Conservation (phyloP, 2,329 filamentous ascomycete species). For the Epichloe amarillans region DNA sequence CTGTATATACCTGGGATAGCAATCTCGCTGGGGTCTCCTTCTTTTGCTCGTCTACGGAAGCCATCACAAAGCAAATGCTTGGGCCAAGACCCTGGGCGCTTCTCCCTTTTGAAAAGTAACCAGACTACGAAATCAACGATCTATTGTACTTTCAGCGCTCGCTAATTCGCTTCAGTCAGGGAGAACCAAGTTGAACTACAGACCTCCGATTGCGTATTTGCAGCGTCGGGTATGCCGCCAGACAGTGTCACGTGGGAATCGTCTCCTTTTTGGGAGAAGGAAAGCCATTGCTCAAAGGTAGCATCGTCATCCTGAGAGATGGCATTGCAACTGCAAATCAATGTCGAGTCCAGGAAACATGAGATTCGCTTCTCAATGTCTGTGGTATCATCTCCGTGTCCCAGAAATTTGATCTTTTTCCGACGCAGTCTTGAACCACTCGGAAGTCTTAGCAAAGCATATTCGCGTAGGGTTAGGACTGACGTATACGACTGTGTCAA, state of each 20-base stretch:
- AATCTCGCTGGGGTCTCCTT: conserved; percentile 18
- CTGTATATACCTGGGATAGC: conserved; percentile 53
- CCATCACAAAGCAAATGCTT: conserved; percentile 76
- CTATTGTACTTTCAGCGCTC: conserved; percentile 26
- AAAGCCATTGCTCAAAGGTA: conserved; percentile 41
- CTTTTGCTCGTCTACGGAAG: conserved; percentile 41
- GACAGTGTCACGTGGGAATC: conserved; percentile 43
- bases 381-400: conserved; percentile 14
- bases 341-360: conserved; percentile 51
- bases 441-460: conserved; percentile 54
- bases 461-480: conserved; percentile 55
- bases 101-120: conserved; percentile 54
- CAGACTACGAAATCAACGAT: conserved; percentile 68
- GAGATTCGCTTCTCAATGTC: conserved; percentile 32
- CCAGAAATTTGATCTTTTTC: conserved; percentile 39
- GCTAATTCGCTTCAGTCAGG: not conserved
- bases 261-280: conserved; percentile 49
- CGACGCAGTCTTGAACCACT: conserved; percentile 48
- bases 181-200: not conserved
- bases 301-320: conserved; percentile 16
- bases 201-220: conserved; percentile 53
- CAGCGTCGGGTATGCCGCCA: conserved; percentile 27
- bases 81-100: conserved; percentile 34
- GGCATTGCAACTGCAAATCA: conserved; percentile 43
- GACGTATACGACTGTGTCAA: conserved; percentile 54